Evolutionary conservation across 148 eudicot genomes (phyloP), one percentile per base, ranked within the genome.

Genomic region (Limonium bicolor): DNA sequence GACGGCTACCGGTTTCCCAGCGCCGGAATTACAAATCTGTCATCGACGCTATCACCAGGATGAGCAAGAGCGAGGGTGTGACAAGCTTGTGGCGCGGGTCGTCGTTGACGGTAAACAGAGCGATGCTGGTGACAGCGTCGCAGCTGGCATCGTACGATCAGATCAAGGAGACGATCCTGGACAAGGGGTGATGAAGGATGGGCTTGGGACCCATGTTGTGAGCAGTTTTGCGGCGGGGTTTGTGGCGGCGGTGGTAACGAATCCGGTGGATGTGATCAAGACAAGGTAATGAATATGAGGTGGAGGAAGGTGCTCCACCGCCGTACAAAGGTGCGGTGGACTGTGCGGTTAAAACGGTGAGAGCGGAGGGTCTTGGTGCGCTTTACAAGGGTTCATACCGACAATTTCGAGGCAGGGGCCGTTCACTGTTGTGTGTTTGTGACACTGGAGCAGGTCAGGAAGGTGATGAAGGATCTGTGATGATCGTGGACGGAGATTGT

Each of bases 231-330:
- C 87, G 1, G 96, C 96, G 0, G 96, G 96, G 56, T 77, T 86
- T n/a, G 96, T 86, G 49, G 96, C 96, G 31, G 75, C 96, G 2
- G 83, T 81, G 25, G 96, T 55, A 1, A 60, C 96, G 17, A 86
- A 86, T 31, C 96, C 96, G 13, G 86, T 86, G 33, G 96, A 86
- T 36, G 96, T 86, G 61, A 75, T 86, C 18, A 86, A 86, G 56
- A 86, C 96, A 41, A 93, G 50, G 93, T 86, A 6, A 86, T 86
- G 96, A 86, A 86, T 53, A 85, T 85, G 95, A 74, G 61, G 78
- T 77, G 20, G 78, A 58, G 21, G 52, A 66, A 0, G 84, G 84
- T 3, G 54, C 26, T n/a, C 55, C 58, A 5, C 48, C 81, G 32
- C 82, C 86, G 7, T 86, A 86, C 39, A 58, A 14, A 25, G 93